Base-by-base conservation (phyloP, 2,329 filamentous ascomycete species). In the Myriosclerotinia duriaeana region DNA sequence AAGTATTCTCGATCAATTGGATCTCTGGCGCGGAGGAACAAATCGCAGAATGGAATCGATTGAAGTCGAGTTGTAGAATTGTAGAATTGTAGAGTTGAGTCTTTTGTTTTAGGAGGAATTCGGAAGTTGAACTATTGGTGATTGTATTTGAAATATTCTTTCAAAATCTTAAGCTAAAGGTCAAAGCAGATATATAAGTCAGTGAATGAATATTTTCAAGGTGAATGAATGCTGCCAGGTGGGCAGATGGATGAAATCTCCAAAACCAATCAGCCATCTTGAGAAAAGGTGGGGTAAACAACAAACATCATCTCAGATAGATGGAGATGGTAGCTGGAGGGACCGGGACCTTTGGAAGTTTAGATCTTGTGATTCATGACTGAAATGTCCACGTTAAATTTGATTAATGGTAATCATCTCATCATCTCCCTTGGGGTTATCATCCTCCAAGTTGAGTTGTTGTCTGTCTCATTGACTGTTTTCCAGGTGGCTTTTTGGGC, bases 191-290 rank as follows among this genome's bases (percentile, higher is more conserved):
- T 4, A 50, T 4, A 50, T n/a, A 36, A 50, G 58, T 50, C 26
- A 48, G 56, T 48, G 12, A 59, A 50, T 40, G 20, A 60, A 48
- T 36, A 17, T 22, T 14, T 14, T 48, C 3, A 30, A 36, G 5
- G 42, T 60, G 56, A 60, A 48, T 26, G 26, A 22, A 30, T 44
- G n/a, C n/a, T n/a, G n/a, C n/a, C n/a, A n/a, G n/a, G n/a, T n/a
- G 14, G n/a, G 4, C 8, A 61, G 34, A 48, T 40, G 58, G 46
- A 48, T 50, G 58, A n/a, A 38, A 50, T 61, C 8, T 50, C 58
- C 58, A 50, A 50, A 50, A 50, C 20, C 38, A 22, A 60, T 60
- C 58, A 36, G 20, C 44, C 30, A 22, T 5, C 20, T 8, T 26
- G 34, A 40, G 5, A 11, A 20, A 50, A 38, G 17, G 58, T 17